Conservation (phyloP, 306 rosid genomes). For the Trichosanthes cucumerina region DNA sequence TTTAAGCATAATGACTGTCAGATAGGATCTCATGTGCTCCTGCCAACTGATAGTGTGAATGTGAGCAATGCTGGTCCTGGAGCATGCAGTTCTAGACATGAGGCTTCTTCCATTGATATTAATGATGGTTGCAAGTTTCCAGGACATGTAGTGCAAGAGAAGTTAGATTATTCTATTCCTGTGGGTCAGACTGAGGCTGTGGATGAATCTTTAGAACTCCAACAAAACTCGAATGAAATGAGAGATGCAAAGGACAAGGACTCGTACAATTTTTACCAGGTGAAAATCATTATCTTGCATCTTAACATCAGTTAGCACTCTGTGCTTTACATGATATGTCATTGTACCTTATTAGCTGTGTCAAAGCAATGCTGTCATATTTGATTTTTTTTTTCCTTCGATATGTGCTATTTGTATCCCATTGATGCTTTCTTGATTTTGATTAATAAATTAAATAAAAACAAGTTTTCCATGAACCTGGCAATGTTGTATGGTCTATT, state of each 20-base stretch:
- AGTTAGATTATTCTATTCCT: slow-evolving; percentile 15
- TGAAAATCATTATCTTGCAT: slow-evolving; percentile 9
- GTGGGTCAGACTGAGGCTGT: slow-evolving; percentile 29
- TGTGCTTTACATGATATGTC: neutral
- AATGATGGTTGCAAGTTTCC: slow-evolving; percentile 24
- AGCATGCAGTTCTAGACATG: slow-evolving; percentile 23
- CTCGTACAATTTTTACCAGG: slow-evolving; percentile 83
- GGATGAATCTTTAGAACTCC: slow-evolving; percentile 29
- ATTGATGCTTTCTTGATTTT: neutral
- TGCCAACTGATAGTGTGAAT: slow-evolving; percentile 22
- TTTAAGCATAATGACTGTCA: slow-evolving; percentile 20
- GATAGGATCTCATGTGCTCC: slow-evolving; percentile 21
- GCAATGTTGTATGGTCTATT: neutral
- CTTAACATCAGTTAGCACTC: neutral
- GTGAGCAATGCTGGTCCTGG: slow-evolving; percentile 26
- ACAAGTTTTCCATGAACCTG: neutral
- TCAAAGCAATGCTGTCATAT: neutral
- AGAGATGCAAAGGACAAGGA: slow-evolving; percentile 51
- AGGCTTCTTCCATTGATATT: slow-evolving; percentile 24
- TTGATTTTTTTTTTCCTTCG: neutral
- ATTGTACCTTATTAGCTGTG: neutral
- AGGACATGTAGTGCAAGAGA: neutral
- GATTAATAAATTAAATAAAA: neutral
- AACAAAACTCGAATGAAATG: slow-evolving; percentile 23
- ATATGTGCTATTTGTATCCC: neutral